Base-by-base conservation (phyloP, 2,329 filamentous ascomycete genomes). In the Penicillium palitans region DNA sequence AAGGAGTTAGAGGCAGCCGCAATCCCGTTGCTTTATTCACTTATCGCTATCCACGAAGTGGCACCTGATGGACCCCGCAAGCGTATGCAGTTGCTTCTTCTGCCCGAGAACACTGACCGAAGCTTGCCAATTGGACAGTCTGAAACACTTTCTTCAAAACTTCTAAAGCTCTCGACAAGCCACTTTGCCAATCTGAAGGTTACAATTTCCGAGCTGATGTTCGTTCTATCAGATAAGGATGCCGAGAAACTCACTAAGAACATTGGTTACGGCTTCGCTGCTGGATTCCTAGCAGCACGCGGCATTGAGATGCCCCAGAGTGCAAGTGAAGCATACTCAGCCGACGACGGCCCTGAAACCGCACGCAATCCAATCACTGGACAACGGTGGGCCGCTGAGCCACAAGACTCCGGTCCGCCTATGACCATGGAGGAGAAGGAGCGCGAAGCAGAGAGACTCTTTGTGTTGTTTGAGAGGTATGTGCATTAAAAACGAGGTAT, bases 401-500 rank as follows among this genome's bases (percentile, higher is more conserved):
- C 80, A 54, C 76, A 79, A 7, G 79, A 84, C 7, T 77, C 85
- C 4, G 74, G 80, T 12, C 85, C 86, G 1, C 85, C 90, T 49
- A 96, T 98, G 93, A 95, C 90, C 0, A 81, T 90, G 47, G 92
- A 93, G 64, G 93, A 98, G 78, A 97, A 93, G 74, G 90, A 96
- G 74, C 82, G 90, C 58, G 95, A 99, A 71, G 93, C 93, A 0
- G 93, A 97, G 75, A 84, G 87, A 57, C 76, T 97, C 1, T 97
- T 96, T 77, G 91, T 96, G 13, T 78, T 97, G 3, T 97, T 97
- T 75, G 92, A 97, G 75, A 84, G 90, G 88, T 89, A 78, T 52
- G 47, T 52, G 2, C 33, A 19, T 17, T n/a, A 10, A n/a, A 6
- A 15, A 8, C 6, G 0, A 5, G 25, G n/a, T 27, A 19, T 21